These are phyloP conservation scores for Cynanchum wilfordii DNA, from an alignment of 257 asterid species.

Conservation along the genomic window DNA sequence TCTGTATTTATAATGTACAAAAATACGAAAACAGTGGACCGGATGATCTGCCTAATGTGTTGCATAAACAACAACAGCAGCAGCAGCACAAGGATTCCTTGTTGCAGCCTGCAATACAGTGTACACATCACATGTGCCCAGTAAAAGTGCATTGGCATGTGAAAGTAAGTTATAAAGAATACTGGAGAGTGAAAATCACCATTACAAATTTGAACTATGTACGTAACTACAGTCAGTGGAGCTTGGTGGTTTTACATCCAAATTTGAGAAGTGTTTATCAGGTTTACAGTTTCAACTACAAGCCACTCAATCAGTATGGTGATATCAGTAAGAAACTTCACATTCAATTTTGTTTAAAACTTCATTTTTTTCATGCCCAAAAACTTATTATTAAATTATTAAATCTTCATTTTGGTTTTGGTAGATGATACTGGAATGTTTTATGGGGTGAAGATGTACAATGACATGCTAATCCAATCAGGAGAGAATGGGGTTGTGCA, in stretches of 20 bases:
- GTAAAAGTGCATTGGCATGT: conserved; percentile 77
- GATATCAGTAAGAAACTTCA: conserved; percentile 41
- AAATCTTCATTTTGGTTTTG: not conserved
- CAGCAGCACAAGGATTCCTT: too few species aligned
- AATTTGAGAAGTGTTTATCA: conserved; percentile 47
- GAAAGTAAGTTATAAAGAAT: conserved; percentile 50
- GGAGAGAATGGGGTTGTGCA: conserved; percentile 70
- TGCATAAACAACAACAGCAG: conserved; percentile 27
- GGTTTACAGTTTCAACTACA: conserved; percentile 81
- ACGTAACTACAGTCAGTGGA: conserved; percentile 64
- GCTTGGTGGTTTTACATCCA: conserved; percentile 71
- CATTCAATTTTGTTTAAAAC: too few species aligned
- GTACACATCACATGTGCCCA: conserved; percentile 75
- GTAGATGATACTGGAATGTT: conserved; percentile 75
- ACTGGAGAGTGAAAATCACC: conserved; percentile 83
- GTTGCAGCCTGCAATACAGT: conserved; percentile 38
- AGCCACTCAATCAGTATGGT: conserved; percentile 58
- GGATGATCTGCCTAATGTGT: conserved; percentile 39
- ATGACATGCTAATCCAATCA: conserved; percentile 62
- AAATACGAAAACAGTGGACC: conserved; percentile 16
- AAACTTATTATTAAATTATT: not conserved
- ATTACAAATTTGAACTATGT: conserved; percentile 47
- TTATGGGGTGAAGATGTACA: conserved; percentile 59
- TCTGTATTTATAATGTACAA: not conserved
- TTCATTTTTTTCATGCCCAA: not conserved